These are phyloP conservation scores for Fusarium sublunatum DNA, from an alignment of 2,329 filamentous ascomycete species.

Conservation along the genomic window DNA sequence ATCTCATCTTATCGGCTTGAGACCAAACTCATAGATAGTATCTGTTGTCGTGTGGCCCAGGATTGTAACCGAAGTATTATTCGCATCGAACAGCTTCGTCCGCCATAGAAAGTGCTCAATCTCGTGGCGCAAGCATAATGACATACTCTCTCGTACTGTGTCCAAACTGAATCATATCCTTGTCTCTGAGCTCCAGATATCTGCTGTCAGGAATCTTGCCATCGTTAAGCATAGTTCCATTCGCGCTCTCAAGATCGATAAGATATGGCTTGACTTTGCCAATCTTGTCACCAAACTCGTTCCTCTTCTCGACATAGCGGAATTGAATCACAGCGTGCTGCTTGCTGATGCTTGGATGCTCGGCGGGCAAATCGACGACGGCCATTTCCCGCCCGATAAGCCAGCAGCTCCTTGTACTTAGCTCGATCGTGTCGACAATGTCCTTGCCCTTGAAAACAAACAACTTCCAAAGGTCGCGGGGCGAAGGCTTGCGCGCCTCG, in stretches of 20 bases:
- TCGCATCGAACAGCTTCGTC: conserved; percentile 6
- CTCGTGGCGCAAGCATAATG: conserved; percentile 78
- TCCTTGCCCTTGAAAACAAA: conserved; percentile 91
- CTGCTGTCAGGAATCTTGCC: conserved; percentile 77
- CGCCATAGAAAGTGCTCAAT: conserved; percentile 44
- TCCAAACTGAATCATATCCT: conserved; percentile 90
- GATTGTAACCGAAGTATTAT: background rate
- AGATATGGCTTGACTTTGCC: conserved; percentile 87
- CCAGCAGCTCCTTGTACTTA: conserved; percentile 87
- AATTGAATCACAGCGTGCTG: conserved; percentile 98
- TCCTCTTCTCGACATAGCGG: conserved; percentile 81
- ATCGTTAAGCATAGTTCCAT: conserved; percentile 87
- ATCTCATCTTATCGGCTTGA: background rate
- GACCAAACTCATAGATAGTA: background rate
- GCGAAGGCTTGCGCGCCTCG: conserved; percentile 87
- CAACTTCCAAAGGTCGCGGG: conserved; percentile 84
- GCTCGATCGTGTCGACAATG: conserved; percentile 82
- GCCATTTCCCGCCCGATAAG: conserved; percentile 82
- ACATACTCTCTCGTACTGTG: conserved; percentile 93
- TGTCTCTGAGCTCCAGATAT: conserved; percentile 87
- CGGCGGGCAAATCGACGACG: conserved; percentile 84
- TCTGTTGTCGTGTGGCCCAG: background rate
- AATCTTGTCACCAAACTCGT: conserved; percentile 86
- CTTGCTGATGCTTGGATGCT: conserved; percentile 93
- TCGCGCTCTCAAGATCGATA: conserved; percentile 92